Evolutionary conservation across 23 red algal genomes (phyloP).

Genomic region (Gracilaria gracilis): DNA sequence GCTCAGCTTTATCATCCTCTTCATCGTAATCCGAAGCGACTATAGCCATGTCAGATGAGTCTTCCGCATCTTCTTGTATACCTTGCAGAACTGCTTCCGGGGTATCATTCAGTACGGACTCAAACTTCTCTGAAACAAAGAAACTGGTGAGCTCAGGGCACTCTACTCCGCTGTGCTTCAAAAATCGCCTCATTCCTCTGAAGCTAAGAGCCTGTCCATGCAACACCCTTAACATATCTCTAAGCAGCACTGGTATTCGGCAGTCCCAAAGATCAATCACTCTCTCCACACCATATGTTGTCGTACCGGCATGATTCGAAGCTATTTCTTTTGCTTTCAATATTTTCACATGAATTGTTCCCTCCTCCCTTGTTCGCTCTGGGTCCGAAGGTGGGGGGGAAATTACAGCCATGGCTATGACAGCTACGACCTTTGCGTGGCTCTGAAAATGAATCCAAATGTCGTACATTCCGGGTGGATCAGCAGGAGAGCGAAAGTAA

Average conservation of each 20-base stretch:
- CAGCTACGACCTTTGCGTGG: neutral
- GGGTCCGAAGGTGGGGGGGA: neutral
- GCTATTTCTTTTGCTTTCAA: neutral
- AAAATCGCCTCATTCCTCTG: neutral
- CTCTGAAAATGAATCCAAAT: constrained; percentile 1
- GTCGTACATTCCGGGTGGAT: neutral
- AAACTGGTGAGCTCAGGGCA: neutral
- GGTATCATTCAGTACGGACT: neutral
- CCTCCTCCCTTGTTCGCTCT: neutral
- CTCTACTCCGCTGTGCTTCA: neutral
- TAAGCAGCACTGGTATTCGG: neutral
- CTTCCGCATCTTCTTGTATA: neutral
- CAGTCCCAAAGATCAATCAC: constrained; percentile 4
- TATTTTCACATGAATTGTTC: neutral
- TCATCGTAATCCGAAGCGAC: neutral
- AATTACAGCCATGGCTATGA: neutral
- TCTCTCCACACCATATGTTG: neutral
- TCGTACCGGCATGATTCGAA: neutral
- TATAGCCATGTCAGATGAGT: neutral
- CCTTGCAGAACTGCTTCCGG: neutral
- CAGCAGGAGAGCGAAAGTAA: neutral
- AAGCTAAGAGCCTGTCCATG: neutral
- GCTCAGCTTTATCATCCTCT: neutral
- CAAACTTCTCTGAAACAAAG: neutral
- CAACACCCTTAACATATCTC: neutral